phyloP scores from a whole-genome alignment of 495 filamentous ascomycete species.

The Neurospora tetrasperma region DNA sequence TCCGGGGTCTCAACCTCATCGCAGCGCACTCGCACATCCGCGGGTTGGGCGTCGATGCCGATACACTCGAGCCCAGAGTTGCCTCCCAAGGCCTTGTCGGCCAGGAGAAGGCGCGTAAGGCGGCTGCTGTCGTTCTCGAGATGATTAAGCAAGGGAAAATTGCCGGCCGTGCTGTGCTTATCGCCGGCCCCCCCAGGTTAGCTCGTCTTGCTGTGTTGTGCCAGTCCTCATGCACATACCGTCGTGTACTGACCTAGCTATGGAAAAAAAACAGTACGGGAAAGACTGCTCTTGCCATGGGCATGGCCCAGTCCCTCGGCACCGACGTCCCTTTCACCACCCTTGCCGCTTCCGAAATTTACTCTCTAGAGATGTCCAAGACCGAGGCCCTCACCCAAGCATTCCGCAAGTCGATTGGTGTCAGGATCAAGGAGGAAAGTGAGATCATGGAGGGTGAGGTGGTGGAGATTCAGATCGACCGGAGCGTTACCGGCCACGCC shows the following conservation, averaged over 20 bases:
- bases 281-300: conserved; percentile 98
- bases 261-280: conserved; percentile 52
- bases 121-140: conserved; percentile 87
- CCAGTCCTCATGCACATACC: not conserved
- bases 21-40: conserved; percentile 97
- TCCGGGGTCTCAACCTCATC: conserved; percentile 89
- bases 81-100: conserved; percentile 95
- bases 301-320: conserved; percentile 92
- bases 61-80: conserved; percentile 75
- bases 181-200: conserved; percentile 82
- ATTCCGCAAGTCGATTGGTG: conserved; percentile 93
- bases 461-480: conserved; percentile 97
- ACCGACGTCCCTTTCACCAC: conserved; percentile 93
- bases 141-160: conserved; percentile 99
- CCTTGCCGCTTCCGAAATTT: conserved; percentile 91
- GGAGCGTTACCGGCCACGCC: conserved; percentile 88
- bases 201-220: not conserved
- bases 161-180: conserved; percentile 87
- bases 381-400: conserved; percentile 96
- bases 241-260: conserved; percentile 3
- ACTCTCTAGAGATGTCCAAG: conserved; percentile 98
- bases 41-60: conserved; percentile 85
- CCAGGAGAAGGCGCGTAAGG: conserved; percentile 92
- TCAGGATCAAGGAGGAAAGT: conserved; percentile 94
- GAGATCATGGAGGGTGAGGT: conserved; percentile 99